Evolutionary conservation across 805 yeast genomes (phyloP), one percentile per base, ranked within the genome.

Genomic region (Lipomyces sp.): DNA sequence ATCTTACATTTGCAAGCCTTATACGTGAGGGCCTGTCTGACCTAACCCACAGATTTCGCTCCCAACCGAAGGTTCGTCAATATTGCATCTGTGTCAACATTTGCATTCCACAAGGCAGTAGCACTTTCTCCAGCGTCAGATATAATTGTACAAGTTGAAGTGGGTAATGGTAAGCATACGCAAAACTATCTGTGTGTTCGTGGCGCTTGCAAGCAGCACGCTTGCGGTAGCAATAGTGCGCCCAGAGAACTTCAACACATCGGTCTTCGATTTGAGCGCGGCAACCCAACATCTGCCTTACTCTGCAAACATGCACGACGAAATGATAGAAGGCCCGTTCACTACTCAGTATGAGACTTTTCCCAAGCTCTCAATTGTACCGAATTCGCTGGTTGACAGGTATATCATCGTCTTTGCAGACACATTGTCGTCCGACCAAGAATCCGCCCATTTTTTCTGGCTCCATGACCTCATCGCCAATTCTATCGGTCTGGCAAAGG

Each of bases 391-490:
- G 35, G 37, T 53, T 24, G 57, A 53, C 57, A 11, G 57, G 39
- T 53, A 53, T 39, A 53, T 57, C 53, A 24, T 57, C 53, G 60
- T 57, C 8, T 57, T 57, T 29, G 48, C 39, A 15, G 48, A 32
- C 60, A 32, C n/a, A 2, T 30, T 10, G 39, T 4, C 34, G 10
- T 18, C 29, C 33, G 53, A 57, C 48, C 62, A 48, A 24, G 48
- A 42, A 8, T 13, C 7, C 13, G 53, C 29, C 8, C 60, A 57
- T 39, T 57, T 39, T 30, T n/a, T 15, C 33, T 57, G 60, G 60
- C 85, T 90, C 69, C 79, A 24, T 29, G 32, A 37, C 37, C 35
- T 32, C 3, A 32, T 53, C 42, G 37, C 34, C n/a, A 24, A 42
- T n/a, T 15, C 24, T 8, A 13, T 53, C 57, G 33, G 33, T 1